Evolutionary conservation across 805 yeast genomes (phyloP).

Genomic region (Yamadazyma tumulicola): DNA sequence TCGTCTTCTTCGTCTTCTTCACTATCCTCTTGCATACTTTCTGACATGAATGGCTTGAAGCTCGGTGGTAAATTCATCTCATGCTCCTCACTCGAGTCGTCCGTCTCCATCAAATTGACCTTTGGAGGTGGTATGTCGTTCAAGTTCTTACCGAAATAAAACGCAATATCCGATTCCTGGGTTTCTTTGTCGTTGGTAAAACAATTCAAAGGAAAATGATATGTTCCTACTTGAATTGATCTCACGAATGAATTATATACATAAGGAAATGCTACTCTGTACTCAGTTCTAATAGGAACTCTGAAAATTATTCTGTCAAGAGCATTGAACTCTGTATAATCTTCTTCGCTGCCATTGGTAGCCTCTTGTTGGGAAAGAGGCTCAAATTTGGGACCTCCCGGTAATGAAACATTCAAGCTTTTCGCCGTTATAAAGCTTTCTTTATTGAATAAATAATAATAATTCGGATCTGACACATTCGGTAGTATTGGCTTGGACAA

Average conservation of each 20-base stretch:
- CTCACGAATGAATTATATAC: conserved; percentile 76
- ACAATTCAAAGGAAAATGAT: conserved; percentile 60
- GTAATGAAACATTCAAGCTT: conserved; percentile 79
- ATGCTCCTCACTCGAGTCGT: conserved; percentile 13
- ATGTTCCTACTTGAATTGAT: conserved; percentile 58
- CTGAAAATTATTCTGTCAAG: conserved; percentile 85
- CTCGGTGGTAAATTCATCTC: conserved; percentile 29
- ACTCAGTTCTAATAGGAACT: conserved; percentile 73
- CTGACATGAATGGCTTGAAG: conserved; percentile 50
- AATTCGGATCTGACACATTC: conserved; percentile 56
- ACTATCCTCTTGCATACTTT: conserved; percentile 1
- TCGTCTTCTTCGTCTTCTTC: conserved; percentile 8
- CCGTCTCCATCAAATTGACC: background rate
- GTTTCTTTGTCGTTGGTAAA: conserved; percentile 40
- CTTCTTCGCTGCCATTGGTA: conserved; percentile 62
- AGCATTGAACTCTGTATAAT: conserved; percentile 85
- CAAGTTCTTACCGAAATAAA: conserved; percentile 22
- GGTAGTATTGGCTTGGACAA: conserved; percentile 69
- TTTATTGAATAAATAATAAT: conserved; percentile 69
- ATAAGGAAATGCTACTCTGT: conserved; percentile 81
- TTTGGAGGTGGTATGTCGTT: conserved; percentile 48
- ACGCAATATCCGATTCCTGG: conserved; percentile 20
- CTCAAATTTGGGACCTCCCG: conserved; percentile 96
- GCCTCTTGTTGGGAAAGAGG: conserved; percentile 64
- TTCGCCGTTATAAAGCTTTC: conserved; percentile 86